Evolutionary conservation across 768 basidiomycete species (phyloP), one percentile per base, ranked within the genome.

Genomic region (Lepiota venenata): DNA sequence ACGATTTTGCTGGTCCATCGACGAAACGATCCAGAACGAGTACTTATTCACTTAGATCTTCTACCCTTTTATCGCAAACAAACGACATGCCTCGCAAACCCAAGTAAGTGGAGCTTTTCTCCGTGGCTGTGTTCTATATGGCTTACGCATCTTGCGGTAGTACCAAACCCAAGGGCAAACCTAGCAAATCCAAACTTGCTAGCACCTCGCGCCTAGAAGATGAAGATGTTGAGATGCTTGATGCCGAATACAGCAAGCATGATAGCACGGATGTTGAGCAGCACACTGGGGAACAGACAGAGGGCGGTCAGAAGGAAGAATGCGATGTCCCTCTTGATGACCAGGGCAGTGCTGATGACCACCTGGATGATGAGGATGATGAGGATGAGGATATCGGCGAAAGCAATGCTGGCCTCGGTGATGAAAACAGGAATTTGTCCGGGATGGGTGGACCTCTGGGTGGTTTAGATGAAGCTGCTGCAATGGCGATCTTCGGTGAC

Each of bases 221-320:
- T 51, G 87, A 87, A 63, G 89, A 92, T 62, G 74, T 87, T 52
- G 85, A 88, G 60, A 91, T 92, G 87, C 66, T 83, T 57, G 87
- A 89, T 62, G 76, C 81, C 42, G 81, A 84, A 56, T 78, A 75
- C 60, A 79, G 75, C 41, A 64, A 58, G 48, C 38, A 73, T 21
- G 79, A 76, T 38, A 75, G 73, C 44, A 74, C 62, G 27, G 84
- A 82, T 58, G 74, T 75, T 42, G 78, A 78, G 54, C 78, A 73
- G 50, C 61, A 61, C 55, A 68, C 71, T 50, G 75, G 63, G 68
- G 78, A 66, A 69, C 76, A 69, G 25, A 64, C 71, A 48, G 69
- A 57, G 53, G 73, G 73, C 55, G 70, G 65, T 25, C 60, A 59
- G 50, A 56, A 62, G 38, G 51, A 48, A 52, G 73, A 75, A 46